phyloP scores from a whole-genome alignment of 805 yeast genomes.

The Metschnikowia corniflorae region DNA sequence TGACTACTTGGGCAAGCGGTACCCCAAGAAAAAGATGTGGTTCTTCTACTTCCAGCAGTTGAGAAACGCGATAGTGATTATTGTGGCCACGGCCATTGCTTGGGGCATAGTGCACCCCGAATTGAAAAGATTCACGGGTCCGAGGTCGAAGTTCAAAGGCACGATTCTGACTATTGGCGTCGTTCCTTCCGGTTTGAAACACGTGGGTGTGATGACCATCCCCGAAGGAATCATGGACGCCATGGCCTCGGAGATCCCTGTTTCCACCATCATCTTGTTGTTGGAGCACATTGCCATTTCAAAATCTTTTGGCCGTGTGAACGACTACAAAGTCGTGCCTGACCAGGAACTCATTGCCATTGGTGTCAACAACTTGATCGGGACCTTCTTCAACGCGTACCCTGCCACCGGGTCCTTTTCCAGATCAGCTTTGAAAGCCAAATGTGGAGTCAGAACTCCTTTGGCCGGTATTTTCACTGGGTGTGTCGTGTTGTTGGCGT shows the following conservation, averaged over 20 bases:
- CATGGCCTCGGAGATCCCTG: constrained; percentile 78
- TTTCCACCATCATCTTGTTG: constrained; percentile 75
- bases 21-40: constrained; percentile 51
- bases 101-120: constrained; percentile 66
- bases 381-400: constrained; percentile 89
- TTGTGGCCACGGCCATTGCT: constrained; percentile 77
- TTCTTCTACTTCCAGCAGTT: constrained; percentile 73
- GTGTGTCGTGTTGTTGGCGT: constrained; percentile 78
- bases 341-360: constrained; percentile 93
- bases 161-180: constrained; percentile 64
- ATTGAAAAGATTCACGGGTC: constrained; percentile 27
- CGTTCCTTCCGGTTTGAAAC: constrained; percentile 78
- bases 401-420: constrained; percentile 97
- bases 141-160: constrained; percentile 31
- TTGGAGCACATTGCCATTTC: constrained; percentile 92
- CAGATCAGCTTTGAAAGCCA: constrained; percentile 89
- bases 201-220: constrained; percentile 69
- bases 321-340: constrained; percentile 86
- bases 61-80: constrained; percentile 77
- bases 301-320: constrained; percentile 88
- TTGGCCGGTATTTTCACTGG: constrained; percentile 90
- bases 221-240: constrained; percentile 57
- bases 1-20: constrained; percentile 57
- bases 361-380: constrained; percentile 86
- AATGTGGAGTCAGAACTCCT: constrained; percentile 94